Base-by-base conservation (phyloP, 257 asterid species). In the Solanum corneliomulleri region DNA sequence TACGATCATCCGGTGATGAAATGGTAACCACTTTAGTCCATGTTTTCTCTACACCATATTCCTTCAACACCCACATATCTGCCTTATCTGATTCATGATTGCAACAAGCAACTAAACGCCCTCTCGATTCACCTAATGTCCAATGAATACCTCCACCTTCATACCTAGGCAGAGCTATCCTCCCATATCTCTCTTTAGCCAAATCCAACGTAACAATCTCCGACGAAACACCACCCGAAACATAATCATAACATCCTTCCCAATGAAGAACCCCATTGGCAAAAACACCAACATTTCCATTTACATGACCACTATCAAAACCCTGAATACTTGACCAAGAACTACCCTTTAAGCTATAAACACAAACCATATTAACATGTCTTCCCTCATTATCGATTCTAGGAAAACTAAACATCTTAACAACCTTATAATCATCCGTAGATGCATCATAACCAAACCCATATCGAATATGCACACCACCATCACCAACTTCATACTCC, bases 21-120 rank as follows among this genome's bases (percentile, higher is more conserved):
- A 90, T 41, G n/a, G 88, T n/a, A 45, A 72, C 84, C 56, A 90
- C 31, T 71, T 87, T 90, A 18, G 56, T 83, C 93, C 94, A 92
- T 11, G 92, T 89, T n/a, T 88, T 90, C 25, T 13, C 62, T 18
- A 85, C 89, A 37, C 90, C 92, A 52, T 90, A 87, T 52, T 92
- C 92, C 72, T 87, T 89, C 91, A 92, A 74, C 88, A 84, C 87
- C 94, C 94, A 92, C 33, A 92, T 76, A 83, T 88, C 89, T 87
- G 44, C 47, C 14, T 2, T 31, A 31, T 86, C 23, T 6, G 35
- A 3, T 23, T 25, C 7, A 62, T 76, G 49, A 20, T 87, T 39
- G 39, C 78, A 80, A 39, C 82, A 78, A 21, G 87, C 89, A 86
- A 81, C 70, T 15, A 90, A 89, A 64, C 72, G 12, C 6, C 86